Evolutionary conservation across 495 filamentous ascomycete species (phyloP), one percentile per base, ranked within the genome.

Genomic region (Cercophora sp.): DNA sequence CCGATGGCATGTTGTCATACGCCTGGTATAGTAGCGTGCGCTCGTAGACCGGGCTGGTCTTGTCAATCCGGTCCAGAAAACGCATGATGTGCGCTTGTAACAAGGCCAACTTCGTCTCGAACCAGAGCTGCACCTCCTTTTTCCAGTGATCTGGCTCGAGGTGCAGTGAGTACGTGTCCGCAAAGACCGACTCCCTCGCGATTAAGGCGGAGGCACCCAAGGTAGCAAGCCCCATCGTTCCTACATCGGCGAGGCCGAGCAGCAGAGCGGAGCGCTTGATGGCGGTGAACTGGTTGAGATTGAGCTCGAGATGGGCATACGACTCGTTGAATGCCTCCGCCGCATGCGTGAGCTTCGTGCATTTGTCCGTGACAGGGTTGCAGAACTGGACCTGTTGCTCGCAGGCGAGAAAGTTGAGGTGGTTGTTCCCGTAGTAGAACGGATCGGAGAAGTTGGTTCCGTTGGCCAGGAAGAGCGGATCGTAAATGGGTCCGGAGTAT

Each of bases 351-450:
- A 51, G 48, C 24, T 26, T 20, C 11, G 48, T 41, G 36, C 48
- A 51, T 10, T 9, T 8, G 8, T 25, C 35, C 8, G 16, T 22
- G 11, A 22, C 24, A 5, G 35, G 48, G 48, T 51, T 51, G 48
- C 48, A 51, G 36, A 51, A 51, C 25, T 51, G 48, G 5, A 51
- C 48, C 37, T 51, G 48, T 37, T 51, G 48, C 25, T 18, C 15
- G 37, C 48, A 51, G 22, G 48, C 48, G 8, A 51, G 35, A 3
- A 43, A 23, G 48, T 51, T 51, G 16, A 51, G 31, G 37, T 23
- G 31, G 48, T 51, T 27, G 37, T 15, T 51, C 5, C 35, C 35
- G 35, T 51, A 40, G 36, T 51, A 51, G 11, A 34, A 25, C 15
- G 22, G 34, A 5, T 34, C 2, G 5, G 35, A 10, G 36, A 10